Percentiles rank a stretch among this genome's conserved stretches.
Conservation (phyloP, 192 early-diverging fungal genomes). For the Dissophora ornata region DNA sequence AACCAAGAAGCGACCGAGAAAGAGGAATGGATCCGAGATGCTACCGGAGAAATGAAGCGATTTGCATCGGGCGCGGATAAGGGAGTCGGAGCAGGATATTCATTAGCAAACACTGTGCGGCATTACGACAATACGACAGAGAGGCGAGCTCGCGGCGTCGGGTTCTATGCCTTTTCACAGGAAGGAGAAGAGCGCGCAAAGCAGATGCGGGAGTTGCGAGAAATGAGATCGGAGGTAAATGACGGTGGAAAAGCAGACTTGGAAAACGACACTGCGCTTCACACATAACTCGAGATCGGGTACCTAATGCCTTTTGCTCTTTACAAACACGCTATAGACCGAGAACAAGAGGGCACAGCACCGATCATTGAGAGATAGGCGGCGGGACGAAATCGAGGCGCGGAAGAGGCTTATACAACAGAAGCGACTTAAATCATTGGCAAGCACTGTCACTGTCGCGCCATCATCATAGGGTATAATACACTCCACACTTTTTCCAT, state of each 20-base stretch:
- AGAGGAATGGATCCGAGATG: conserved; percentile 32
- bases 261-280: not conserved
- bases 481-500: too few relatives aligned
- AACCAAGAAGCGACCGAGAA: conserved; percentile 31
- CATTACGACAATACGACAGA: conserved; percentile 66
- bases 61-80: not conserved
- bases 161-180: conserved; percentile 76
- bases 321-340: too few relatives aligned
- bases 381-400: conserved; percentile 47
- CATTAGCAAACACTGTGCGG: conserved; percentile 17
- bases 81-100: conserved; percentile 9
- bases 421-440: conserved; percentile 35
- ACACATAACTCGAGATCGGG: too few relatives aligned
- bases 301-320: too few relatives aligned
- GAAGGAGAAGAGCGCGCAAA: conserved; percentile 67
- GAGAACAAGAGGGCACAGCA: conserved; percentile 37
- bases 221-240: conserved; percentile 63
- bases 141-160: conserved; percentile 73
- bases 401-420: conserved; percentile 52
- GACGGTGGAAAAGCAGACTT: not conserved
- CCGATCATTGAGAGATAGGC: conserved; percentile 43
- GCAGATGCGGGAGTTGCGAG: conserved; percentile 71
- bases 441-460: conserved; percentile 15
- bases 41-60: conserved; percentile 16
- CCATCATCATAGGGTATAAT: too few relatives aligned